Conservation (phyloP, 352 stramenopile species). For the Peronospora belbahrii region DNA sequence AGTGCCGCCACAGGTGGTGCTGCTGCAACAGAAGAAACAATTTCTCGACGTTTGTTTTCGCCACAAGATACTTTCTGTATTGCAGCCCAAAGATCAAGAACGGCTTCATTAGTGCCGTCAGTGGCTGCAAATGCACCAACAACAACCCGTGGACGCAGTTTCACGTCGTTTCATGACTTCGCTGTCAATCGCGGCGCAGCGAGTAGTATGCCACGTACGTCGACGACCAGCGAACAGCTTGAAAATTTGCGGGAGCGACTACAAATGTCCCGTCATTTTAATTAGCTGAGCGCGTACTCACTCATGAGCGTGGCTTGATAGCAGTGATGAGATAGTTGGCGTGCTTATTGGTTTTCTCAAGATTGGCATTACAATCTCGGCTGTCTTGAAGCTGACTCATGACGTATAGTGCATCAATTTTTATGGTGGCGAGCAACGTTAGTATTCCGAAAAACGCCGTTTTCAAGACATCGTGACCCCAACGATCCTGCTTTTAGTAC, state of each 20-base stretch:
- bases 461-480: too few species aligned
- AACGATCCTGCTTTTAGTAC: too few species aligned
- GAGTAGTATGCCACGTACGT: conserved; percentile 11
- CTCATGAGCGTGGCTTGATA: neutral
- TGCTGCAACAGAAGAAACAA: conserved; percentile 20
- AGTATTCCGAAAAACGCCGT: too few species aligned
- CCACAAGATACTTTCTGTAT: conserved; percentile 6
- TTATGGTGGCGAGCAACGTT: too few species aligned
- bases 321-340: too few species aligned
- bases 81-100: conserved; percentile 12
- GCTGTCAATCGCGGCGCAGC: conserved; percentile 20
- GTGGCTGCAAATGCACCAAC: conserved; percentile 5
- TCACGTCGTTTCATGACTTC: conserved; percentile 43
- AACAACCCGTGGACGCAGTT: conserved; percentile 32
- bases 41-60: conserved; percentile 51
- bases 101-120: conserved; percentile 12
- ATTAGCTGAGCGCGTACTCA: neutral
- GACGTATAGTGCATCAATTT: too few species aligned
- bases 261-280: conserved; percentile 31
- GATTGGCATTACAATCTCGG: too few species aligned
- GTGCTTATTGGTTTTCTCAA: too few species aligned
- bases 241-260: conserved; percentile 25
- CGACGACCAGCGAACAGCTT: conserved; percentile 19
- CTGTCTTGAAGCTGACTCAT: too few species aligned
- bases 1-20: conserved; percentile 2